Evolutionary conservation across 192 early-diverging fungal genomes (phyloP), one percentile per base, ranked within the genome.

Genomic region (Coemansia sp.): DNA sequence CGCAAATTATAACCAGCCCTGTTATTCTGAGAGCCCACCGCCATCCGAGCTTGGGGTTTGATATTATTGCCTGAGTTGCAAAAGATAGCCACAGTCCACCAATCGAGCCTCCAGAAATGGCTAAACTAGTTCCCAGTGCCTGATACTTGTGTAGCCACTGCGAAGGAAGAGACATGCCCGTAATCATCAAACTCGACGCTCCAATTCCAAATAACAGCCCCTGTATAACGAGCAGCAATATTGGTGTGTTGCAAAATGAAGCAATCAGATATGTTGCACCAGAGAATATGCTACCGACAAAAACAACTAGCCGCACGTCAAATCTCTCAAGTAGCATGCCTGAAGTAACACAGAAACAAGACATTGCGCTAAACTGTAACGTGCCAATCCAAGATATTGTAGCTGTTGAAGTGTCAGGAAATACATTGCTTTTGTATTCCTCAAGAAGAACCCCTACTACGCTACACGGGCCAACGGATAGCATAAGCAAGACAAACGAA

Each of bases 101-200:
- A 4, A 92, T 56, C 12, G 88, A 88, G 2, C 82, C 75, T 0
- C 91, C 93, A 15, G 90, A 72, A 35, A 89, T 79, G 11, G 88
- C 89, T 23, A 91, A 50, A 2, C 92, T 91, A 19, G 86, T 82
- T 2, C 90, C 93, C 10, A 91, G 29, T 0, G 87, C 86, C 5
- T 89, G 76, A 35, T 84, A 67, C 54, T 85, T 85, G 19, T 67
- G 62, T 68, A 91, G 91, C 88, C 89, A 94, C 58, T 93, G 90
- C 2, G 82, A 67, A 5, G 87, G 82, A 7, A 90, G 74, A 22
- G 83, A 82, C 24, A 92, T 79, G 11, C 85, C 82, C 0, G 88
- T 86, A 32, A 89, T 84, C 59, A 86, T 85, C 3, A 88, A 45
- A 24, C 91, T 61, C 6, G 84, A 85, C 6, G 76, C 75, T 8